Evolutionary conservation across 2,329 filamentous ascomycete species (phyloP).

Genomic region (Paecilomyces fulvus): DNA sequence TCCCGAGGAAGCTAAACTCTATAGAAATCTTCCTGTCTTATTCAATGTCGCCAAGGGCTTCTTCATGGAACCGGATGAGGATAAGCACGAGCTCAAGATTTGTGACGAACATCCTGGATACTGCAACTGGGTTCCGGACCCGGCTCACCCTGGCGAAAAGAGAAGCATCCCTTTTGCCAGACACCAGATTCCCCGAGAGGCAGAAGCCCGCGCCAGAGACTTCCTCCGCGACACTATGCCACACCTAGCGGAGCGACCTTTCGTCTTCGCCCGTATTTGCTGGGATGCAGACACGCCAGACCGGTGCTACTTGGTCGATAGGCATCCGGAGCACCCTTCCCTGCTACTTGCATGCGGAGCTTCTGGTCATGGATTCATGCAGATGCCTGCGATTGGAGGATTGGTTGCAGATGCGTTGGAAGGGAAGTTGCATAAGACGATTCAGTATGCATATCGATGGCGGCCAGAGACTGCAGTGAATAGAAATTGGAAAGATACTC

Average conservation of each 20-base stretch:
- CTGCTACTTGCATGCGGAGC: slow-evolving; percentile 44
- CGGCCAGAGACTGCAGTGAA: slow-evolving; percentile 42
- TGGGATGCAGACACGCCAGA: slow-evolving; percentile 52
- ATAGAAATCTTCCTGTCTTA: slow-evolving; percentile 42
- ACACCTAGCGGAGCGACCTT: slow-evolving; percentile 40
- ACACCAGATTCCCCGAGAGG: slow-evolving; percentile 37
- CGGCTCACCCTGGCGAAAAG: slow-evolving; percentile 15
- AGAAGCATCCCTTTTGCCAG: slow-evolving; percentile 35
- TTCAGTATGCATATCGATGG: slow-evolving; percentile 42
- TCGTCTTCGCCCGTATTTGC: slow-evolving; percentile 46
- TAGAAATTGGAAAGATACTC: slow-evolving; percentile 41
- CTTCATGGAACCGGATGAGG: slow-evolving; percentile 41
- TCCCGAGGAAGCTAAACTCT: slow-evolving; percentile 35
- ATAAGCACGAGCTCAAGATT: slow-evolving; percentile 31
- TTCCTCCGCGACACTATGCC: slow-evolving; percentile 47
- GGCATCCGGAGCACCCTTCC: slow-evolving; percentile 37
- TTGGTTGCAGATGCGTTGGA: slow-evolving; percentile 44
- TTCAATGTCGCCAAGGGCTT: slow-evolving; percentile 43
- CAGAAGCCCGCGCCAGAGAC: slow-evolving; percentile 39
- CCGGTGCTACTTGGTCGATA: slow-evolving; percentile 45
- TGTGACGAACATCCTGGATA: slow-evolving; percentile 51
- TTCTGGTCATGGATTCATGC: slow-evolving; percentile 47
- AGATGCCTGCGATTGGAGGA: slow-evolving; percentile 40
- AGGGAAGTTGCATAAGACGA: slow-evolving; percentile 32
- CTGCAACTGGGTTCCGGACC: slow-evolving; percentile 36